Conservation (phyloP, 2,329 filamentous ascomycete genomes). For the Fusarium concolor region DNA sequence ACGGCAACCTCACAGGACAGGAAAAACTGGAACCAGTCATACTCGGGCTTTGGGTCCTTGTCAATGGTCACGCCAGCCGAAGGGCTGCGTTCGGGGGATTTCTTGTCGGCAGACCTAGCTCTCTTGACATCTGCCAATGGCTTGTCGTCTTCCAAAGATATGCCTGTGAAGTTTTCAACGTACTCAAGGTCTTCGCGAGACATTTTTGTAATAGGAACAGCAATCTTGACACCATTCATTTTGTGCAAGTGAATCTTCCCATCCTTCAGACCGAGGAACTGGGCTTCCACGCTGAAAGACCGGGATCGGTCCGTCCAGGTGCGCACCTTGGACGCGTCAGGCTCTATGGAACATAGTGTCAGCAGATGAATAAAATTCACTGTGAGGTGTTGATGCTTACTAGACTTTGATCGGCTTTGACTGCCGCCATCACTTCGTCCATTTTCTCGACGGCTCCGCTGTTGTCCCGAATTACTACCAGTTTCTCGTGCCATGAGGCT, state of each 20-base stretch:
- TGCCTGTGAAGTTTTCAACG: constrained; percentile 87
- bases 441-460: constrained; percentile 78
- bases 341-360: constrained; percentile 65
- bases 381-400: constrained; percentile 63
- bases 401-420: constrained; percentile 73
- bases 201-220: constrained; percentile 96
- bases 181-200: constrained; percentile 94
- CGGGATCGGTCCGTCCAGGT: constrained; percentile 96
- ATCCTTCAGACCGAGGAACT: constrained; percentile 94
- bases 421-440: constrained; percentile 66
- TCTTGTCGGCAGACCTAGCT: constrained; percentile 53
- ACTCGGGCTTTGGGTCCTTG: constrained; percentile 73
- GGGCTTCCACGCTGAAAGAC: constrained; percentile 96
- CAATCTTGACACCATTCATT: constrained; percentile 97
- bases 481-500: constrained; percentile 76
- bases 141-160: constrained; percentile 94
- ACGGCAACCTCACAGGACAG: constrained; percentile 90
- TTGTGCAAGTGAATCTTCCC: constrained; percentile 99
- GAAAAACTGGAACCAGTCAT: constrained; percentile 99
- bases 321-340: constrained; percentile 83
- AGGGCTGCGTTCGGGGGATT: constrained; percentile 34
- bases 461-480: constrained; percentile 75
- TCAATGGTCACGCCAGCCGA: constrained; percentile 73
- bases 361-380: constrained; percentile 8
- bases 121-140: constrained; percentile 86